A percentile compares a stretch with the other conserved stretches of the same genome.
phyloP scores from a whole-genome alignment of 257 asterid species.

The Buddleja alternifolia region DNA sequence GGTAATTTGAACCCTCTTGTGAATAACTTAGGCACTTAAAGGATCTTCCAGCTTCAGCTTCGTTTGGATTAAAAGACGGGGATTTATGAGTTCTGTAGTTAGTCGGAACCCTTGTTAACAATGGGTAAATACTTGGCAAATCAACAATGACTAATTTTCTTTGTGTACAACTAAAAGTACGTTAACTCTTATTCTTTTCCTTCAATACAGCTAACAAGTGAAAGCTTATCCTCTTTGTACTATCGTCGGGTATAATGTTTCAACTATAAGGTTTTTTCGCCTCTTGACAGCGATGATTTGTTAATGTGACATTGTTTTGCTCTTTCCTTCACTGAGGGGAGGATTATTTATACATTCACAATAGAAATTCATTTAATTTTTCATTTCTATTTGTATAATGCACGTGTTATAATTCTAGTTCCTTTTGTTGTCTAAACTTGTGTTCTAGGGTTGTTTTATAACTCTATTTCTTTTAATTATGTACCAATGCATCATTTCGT shows the following conservation, averaged over 20 bases:
- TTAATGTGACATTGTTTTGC: constrained; percentile 37
- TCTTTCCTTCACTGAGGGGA: constrained; percentile 21
- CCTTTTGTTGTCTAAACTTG: background rate
- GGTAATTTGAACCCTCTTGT: constrained; percentile 34
- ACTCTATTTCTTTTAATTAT: too few species aligned
- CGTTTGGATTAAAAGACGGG: constrained; percentile 35
- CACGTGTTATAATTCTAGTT: too few species aligned
- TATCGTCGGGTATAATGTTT: constrained; percentile 35
- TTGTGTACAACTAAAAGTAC: constrained; percentile 30
- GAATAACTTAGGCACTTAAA: constrained; percentile 36
- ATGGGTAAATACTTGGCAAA: constrained; percentile 32
- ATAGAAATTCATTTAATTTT: background rate
- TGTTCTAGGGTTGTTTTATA: background rate
- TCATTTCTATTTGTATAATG: background rate
- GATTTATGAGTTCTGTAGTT: constrained; percentile 30
- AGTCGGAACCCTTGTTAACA: constrained; percentile 30
- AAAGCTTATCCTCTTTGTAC: constrained; percentile 28
- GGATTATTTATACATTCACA: constrained; percentile 27
- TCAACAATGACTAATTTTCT: constrained; percentile 24
- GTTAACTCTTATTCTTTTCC: constrained; percentile 28
- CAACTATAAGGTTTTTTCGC: constrained; percentile 32
- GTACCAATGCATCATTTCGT: too few species aligned
- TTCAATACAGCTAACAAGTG: constrained; percentile 33
- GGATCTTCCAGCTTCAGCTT: constrained; percentile 34
- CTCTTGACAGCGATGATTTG: constrained; percentile 17